Evolutionary conservation across 2,329 filamentous ascomycete species (phyloP).

Genomic region (Colletotrichum tropicale): DNA sequence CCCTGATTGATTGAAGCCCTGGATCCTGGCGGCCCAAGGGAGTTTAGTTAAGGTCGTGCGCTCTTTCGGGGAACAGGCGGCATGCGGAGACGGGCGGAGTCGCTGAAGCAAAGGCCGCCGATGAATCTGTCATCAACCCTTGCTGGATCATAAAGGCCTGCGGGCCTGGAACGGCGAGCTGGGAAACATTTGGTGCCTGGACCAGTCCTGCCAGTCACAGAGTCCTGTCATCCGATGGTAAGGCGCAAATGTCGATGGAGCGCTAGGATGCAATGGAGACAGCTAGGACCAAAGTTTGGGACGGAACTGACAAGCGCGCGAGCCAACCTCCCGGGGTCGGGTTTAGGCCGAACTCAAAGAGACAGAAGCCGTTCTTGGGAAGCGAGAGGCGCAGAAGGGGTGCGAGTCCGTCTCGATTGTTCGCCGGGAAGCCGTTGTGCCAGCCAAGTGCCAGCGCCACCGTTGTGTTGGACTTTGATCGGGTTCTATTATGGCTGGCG

Average conservation of each 20-base stretch:
- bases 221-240: slow-evolving; percentile 5
- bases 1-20: not conserved
- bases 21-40: not conserved
- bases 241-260: not conserved
- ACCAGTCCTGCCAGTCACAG: not conserved
- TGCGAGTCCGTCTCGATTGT: not conserved
- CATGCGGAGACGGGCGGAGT: slow-evolving; percentile 1
- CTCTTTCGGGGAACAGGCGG: not conserved
- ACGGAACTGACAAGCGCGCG: not conserved
- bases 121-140: not conserved
- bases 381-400: not conserved
- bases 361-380: not conserved
- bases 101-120: not conserved
- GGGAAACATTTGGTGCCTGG: not conserved
- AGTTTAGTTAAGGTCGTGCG: not conserved
- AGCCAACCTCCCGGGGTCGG: not conserved
- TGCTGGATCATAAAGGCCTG: not conserved
- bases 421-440: not conserved
- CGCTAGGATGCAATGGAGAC: not conserved
- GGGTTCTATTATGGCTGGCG: not conserved
- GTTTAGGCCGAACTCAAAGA: not conserved
- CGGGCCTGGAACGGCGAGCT: not conserved
- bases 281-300: not conserved
- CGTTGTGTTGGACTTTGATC: not conserved
- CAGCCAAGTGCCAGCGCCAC: not conserved